Base-by-base conservation (phyloP, 208 protist genomes). In the Zelonia costaricensis region DNA sequence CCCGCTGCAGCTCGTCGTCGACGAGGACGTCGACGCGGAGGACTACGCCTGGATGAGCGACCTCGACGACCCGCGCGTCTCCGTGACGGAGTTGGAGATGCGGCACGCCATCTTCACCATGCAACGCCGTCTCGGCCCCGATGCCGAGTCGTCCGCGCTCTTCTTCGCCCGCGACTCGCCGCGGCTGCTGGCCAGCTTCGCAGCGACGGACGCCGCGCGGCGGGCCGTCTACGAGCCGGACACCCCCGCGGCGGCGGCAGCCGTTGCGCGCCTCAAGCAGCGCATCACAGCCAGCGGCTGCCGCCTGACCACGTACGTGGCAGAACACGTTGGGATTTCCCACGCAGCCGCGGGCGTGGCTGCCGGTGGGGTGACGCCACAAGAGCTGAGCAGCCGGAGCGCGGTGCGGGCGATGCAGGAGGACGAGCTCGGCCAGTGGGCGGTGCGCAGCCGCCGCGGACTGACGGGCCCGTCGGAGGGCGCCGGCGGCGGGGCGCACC, bases 71-170 rank as follows among this genome's bases (percentile, higher is more conserved):
- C 57, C 69, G 28, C 56, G 63, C 42, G 73, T 95, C 13, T 98
- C 95, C 4, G 85, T 98, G 20, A 98, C 97, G 25, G 95, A 98
- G 68, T 76, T 98, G 15, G 97, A 98, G 76, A 95, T 98, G 84
- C 67, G 85, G 10, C 87, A 97, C 61, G 95, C 84, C n/a, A 69
- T 95, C 15, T 87, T 87, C 57, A 88, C 65, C 46, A 64, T 79
- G 4, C 53, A 52, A 10, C 62, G 75, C 3, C 86, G 84, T 4
- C 57, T 78, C n/a, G 57, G 45, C 27, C 15, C 18, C 13, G 22
- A 43, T 43, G 30, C 60, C 35, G 49, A 63, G 0, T 68, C 62
- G 0, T 75, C 71, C 16, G 75, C 72, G 28, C 72, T 97, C 25
- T 97, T 98, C 64, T 95, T 97, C 62, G 31, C 80, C 13, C 79